Conservation (phyloP, 305 asterid genomes). For the Caryopteris hybrid region DNA sequence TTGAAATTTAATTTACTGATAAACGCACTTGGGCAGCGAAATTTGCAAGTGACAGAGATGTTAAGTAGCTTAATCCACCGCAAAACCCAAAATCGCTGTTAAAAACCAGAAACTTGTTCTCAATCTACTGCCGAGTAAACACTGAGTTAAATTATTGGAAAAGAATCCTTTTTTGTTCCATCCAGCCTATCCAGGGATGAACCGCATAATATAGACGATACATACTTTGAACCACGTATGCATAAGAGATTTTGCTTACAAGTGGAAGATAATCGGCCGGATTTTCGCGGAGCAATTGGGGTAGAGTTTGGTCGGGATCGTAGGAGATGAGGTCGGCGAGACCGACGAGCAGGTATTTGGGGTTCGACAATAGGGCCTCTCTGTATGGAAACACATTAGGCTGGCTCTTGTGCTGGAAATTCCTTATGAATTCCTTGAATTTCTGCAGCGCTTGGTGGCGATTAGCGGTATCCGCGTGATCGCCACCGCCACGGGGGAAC, state of each 20-base stretch:
- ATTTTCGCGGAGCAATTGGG: conserved; percentile 74
- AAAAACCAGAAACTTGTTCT: not conserved
- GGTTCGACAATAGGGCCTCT: conserved; percentile 83
- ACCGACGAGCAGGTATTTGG: conserved; percentile 59
- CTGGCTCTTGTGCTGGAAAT: conserved; percentile 74
- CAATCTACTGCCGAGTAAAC: not conserved
- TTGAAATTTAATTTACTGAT: not conserved
- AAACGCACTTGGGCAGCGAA: not conserved
- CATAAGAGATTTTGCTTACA: conserved; percentile 31
- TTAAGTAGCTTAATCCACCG: not conserved
- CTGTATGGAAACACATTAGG: conserved; percentile 90
- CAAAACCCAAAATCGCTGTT: not conserved
- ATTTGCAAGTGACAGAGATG: not conserved
- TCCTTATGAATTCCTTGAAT: conserved; percentile 88
- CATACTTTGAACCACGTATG: not conserved
- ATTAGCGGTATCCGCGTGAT: conserved; percentile 41
- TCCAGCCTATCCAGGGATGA: too few species aligned
- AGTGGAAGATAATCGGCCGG: conserved; percentile 95
- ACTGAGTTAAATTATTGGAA: not conserved
- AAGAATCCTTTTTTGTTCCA: not conserved
- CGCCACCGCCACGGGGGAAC: conserved; percentile 69
- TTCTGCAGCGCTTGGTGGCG: conserved; percentile 76
- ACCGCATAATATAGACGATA: not conserved
- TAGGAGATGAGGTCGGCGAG: conserved; percentile 88
- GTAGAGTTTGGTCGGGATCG: conserved; percentile 79